A percentile compares a stretch with the other conserved stretches of the same genome.
phyloP scores from a whole-genome alignment of 208 protist species.

The Leishmania lainsoni region DNA sequence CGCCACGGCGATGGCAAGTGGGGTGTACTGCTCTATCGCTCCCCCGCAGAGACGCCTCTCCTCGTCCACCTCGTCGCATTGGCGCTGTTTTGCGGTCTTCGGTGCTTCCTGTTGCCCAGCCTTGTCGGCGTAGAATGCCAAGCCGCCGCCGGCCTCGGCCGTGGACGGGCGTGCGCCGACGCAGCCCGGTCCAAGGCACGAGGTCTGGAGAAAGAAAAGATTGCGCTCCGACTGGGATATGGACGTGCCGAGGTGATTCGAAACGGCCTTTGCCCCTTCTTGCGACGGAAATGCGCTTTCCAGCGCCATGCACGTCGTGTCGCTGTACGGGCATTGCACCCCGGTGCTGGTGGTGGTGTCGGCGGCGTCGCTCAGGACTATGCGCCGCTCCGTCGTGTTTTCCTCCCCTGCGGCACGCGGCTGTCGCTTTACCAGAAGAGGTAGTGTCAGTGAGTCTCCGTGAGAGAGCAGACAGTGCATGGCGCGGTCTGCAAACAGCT shows the following conservation, averaged over 20 bases:
- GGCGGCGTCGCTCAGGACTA: not conserved
- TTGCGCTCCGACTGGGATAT: slow-evolving; percentile 39
- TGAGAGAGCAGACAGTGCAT: slow-evolving; percentile 47
- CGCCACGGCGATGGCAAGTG: slow-evolving; percentile 62
- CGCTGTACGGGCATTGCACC: slow-evolving; percentile 23
- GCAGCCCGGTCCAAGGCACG: slow-evolving; percentile 54
- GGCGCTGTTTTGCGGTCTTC: slow-evolving; percentile 31
- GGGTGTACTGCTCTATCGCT: slow-evolving; percentile 65
- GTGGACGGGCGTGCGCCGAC: slow-evolving; percentile 31
- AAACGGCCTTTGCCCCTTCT: slow-evolving; percentile 21
- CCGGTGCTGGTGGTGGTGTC: not conserved
- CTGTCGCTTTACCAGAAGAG: slow-evolving; percentile 48
- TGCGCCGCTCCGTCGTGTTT: slow-evolving; percentile 21
- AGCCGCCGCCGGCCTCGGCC: slow-evolving; percentile 19
- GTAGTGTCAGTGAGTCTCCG: slow-evolving; percentile 54
- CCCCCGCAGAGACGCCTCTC: slow-evolving; percentile 39
- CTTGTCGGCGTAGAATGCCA: slow-evolving; percentile 81
- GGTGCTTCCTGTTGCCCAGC: slow-evolving; percentile 32
- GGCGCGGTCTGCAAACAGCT: slow-evolving; percentile 37
- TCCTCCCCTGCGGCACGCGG: slow-evolving; percentile 7
- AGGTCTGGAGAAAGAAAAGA: slow-evolving; percentile 66
- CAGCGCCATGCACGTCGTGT: slow-evolving; percentile 63
- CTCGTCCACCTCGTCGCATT: slow-evolving; percentile 25
- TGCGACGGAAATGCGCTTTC: slow-evolving; percentile 27
- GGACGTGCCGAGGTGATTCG: slow-evolving; percentile 31